A percentile compares a stretch with the other conserved stretches of the same genome.
These are phyloP conservation scores for Solidago caesia DNA, from an alignment of 129 eudicot genomes.

Conservation along the genomic window DNA sequence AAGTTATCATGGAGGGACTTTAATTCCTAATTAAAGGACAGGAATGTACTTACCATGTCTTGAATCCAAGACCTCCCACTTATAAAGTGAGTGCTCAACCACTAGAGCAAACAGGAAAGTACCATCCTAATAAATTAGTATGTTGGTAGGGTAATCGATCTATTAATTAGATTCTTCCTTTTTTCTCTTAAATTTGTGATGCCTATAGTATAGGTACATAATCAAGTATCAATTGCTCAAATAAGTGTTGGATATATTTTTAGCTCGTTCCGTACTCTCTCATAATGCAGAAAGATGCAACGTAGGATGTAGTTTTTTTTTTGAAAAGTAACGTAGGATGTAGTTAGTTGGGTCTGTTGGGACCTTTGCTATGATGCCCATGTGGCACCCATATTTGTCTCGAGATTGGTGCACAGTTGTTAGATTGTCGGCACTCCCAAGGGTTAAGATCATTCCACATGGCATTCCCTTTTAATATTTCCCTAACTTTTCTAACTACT, in stretches of 20 bases:
- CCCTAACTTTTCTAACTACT: neutral
- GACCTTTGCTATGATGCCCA: constrained; percentile 24
- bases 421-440: constrained; percentile 31
- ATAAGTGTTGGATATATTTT: neutral
- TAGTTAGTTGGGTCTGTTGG: constrained; percentile 19
- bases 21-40: too few relatives aligned
- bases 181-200: too few relatives aligned
- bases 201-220: too few relatives aligned
- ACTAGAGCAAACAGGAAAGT: too few relatives aligned
- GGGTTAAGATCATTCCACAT: constrained; percentile 13
- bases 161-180: too few relatives aligned
- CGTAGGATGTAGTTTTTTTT: constrained; percentile 22
- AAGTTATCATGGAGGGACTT: too few relatives aligned
- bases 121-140: too few relatives aligned
- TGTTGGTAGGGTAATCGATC: too few relatives aligned
- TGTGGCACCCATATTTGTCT: constrained; percentile 1
- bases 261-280: constrained; percentile 14
- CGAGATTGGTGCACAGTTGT: neutral
- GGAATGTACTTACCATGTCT: too few relatives aligned
- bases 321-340: neutral
- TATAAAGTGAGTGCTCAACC: too few relatives aligned
- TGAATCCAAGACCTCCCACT: too few relatives aligned
- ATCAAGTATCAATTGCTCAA: neutral
- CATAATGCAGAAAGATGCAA: constrained; percentile 14
- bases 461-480: neutral